phyloP scores from a whole-genome alignment of 106 monocot species.

The Hemerocallis citrina region DNA sequence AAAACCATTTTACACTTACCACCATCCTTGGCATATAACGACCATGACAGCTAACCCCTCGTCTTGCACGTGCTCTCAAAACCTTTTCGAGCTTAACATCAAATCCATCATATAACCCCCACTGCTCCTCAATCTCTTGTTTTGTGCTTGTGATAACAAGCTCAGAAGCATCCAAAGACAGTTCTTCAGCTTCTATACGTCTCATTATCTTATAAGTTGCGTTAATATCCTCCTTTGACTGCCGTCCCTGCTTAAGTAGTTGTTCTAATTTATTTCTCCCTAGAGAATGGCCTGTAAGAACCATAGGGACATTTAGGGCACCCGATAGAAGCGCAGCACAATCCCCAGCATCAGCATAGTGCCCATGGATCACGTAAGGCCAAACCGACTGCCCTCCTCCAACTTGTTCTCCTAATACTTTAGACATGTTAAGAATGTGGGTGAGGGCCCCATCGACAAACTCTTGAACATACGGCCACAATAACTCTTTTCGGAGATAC shows the following conservation, averaged over 20 bases:
- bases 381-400: constrained; percentile 73
- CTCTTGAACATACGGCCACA: constrained; percentile 91
- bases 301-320: constrained; percentile 93
- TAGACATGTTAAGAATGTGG: constrained; percentile 88
- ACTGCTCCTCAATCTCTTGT: constrained; percentile 97
- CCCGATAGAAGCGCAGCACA: constrained; percentile 85
- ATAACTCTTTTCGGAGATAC: constrained; percentile 70
- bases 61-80: constrained; percentile 51
- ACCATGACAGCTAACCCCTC: constrained; percentile 75
- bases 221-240: constrained; percentile 91
- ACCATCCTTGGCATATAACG: constrained; percentile 93
- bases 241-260: constrained; percentile 80
- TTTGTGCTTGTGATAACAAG: constrained; percentile 90
- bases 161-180: constrained; percentile 84
- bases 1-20: constrained; percentile 31
- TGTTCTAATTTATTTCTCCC: constrained; percentile 92
- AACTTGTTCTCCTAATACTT: constrained; percentile 77
- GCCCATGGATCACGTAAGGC: constrained; percentile 95
- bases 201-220: constrained; percentile 95
- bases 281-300: constrained; percentile 90
- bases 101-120: constrained; percentile 95
- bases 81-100: constrained; percentile 93
- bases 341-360: constrained; percentile 97
- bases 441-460: constrained; percentile 87
- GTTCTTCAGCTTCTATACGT: constrained; percentile 85